Evolutionary conservation across 257 asterid genomes (phyloP), one percentile per base, ranked within the genome.

Genomic region (Forsythia suspensa): DNA sequence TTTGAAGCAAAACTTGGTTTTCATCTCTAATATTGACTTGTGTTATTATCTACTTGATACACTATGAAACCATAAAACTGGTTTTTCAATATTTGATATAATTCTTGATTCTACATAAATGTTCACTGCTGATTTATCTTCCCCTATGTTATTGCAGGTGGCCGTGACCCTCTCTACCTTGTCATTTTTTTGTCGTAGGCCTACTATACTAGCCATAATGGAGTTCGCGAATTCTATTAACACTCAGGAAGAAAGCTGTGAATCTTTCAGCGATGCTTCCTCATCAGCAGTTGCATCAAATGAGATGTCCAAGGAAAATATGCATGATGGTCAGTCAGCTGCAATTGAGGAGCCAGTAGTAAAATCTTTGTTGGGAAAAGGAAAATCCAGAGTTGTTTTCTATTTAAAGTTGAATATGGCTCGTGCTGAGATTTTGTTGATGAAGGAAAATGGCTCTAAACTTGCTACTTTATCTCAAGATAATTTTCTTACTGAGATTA

Each of bases 101-200:
- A 5, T 55, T 71, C 65, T 38, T 20, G 46, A 57, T 44, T 15
- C 36, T 3, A 52, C 8, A 61, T 20, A 4, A 21, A 21, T 61
- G 36, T 2, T 20, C 12, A 6, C 6, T 63, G 69, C 69, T 70
- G 29, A 55, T n/a, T 66, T 74, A n/a, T 38, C 41, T 46, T 46
- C 71, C 43, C 21, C 73, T 74, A n/a, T 51, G 36, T 70, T 42
- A 8, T 80, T 85, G 42, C 97, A 95, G 99, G 98, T 95, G 82
- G 89, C 83, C 7, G 94, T 95, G 81, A 93, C 94, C 29, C 94
- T 95, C 79, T 92, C 99, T 80, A 93, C 98, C 79, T 85, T 95
- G 87, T 90, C 98, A 72, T 95, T 95, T 85, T 93, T 82, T 83
- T 93, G 98, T 82, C 97, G 97, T 74, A 91, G 99, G 84, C 99